phyloP scores from a whole-genome alignment of 2,329 filamentous ascomycete species.

The Aspergillus clavatus region DNA sequence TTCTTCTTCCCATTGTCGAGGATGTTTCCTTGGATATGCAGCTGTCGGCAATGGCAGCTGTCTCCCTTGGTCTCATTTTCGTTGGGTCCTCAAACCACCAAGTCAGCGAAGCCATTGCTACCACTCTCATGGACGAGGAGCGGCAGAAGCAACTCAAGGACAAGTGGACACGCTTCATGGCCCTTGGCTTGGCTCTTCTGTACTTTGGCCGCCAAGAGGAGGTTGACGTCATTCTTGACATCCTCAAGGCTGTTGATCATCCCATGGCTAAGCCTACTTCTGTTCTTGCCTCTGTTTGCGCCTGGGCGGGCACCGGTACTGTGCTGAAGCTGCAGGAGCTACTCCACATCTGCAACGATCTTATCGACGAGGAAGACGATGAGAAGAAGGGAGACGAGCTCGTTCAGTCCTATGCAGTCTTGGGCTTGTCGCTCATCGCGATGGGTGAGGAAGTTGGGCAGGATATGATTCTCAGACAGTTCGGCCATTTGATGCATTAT shows the following conservation, averaged over 20 bases:
- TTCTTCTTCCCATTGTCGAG: conserved; percentile 78
- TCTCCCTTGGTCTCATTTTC: conserved; percentile 84
- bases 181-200: conserved; percentile 82
- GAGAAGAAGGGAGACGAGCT: conserved; percentile 95
- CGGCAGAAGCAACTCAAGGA: conserved; percentile 86
- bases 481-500: conserved; percentile 98
- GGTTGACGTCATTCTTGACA: conserved; percentile 96
- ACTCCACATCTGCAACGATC: conserved; percentile 95
- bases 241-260: conserved; percentile 92
- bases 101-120: conserved; percentile 86
- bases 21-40: conserved; percentile 89
- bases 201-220: conserved; percentile 98
- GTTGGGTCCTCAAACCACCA: conserved; percentile 89
- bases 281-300: conserved; percentile 91
- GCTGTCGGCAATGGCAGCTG: conserved; percentile 89
- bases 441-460: conserved; percentile 99
- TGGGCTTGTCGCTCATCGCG: conserved; percentile 87
- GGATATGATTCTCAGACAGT: conserved; percentile 96
- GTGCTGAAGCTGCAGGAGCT: conserved; percentile 97
- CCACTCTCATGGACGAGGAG: conserved; percentile 89
- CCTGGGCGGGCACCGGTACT: conserved; percentile 95
- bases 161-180: conserved; percentile 98
- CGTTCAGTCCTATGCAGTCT: conserved; percentile 89
- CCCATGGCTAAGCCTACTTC: conserved; percentile 96
- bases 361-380: conserved; percentile 89